Evolutionary conservation across 2,329 filamentous ascomycete genomes (phyloP).

Genomic region (Gnomoniopsis sp.): DNA sequence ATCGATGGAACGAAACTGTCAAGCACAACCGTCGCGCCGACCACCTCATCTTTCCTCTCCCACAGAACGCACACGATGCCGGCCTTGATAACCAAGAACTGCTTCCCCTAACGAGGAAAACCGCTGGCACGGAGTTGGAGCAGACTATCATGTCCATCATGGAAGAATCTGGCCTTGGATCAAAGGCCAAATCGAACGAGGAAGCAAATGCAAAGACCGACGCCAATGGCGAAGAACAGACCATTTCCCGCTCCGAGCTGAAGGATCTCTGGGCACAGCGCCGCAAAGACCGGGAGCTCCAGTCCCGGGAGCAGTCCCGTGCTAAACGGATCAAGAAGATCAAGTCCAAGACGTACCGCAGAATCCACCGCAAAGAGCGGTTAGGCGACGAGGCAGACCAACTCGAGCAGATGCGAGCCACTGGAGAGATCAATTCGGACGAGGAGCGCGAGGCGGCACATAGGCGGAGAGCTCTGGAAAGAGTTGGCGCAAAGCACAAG

Average conservation of each 20-base stretch:
- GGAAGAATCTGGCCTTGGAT: conserved; percentile 77
- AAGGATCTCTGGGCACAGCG: conserved; percentile 70
- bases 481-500: conserved; percentile 80
- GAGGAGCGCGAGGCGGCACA: conserved; percentile 64
- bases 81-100: conserved; percentile 62
- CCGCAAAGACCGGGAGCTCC: conserved; percentile 75
- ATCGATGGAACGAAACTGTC: conserved; percentile 91
- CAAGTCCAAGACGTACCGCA: conserved; percentile 93
- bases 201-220: conserved; percentile 64
- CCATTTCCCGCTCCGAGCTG: conserved; percentile 67
- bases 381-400: conserved; percentile 51
- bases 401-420: conserved; percentile 48
- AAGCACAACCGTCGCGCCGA: conserved; percentile 91
- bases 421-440: conserved; percentile 60
- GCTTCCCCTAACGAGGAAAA: conserved; percentile 59
- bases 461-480: conserved; percentile 73
- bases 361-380: conserved; percentile 78
- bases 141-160: conserved; percentile 83
- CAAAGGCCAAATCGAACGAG: conserved; percentile 40
- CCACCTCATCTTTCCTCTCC: conserved; percentile 82
- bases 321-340: conserved; percentile 97
- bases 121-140: conserved; percentile 78
- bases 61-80: conserved; percentile 63
- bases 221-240: conserved; percentile 62
- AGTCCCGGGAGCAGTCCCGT: conserved; percentile 84